Evolutionary conservation across 1,284 basidiomycete species (phyloP).

Genomic region (Cystobasidium sp.): DNA sequence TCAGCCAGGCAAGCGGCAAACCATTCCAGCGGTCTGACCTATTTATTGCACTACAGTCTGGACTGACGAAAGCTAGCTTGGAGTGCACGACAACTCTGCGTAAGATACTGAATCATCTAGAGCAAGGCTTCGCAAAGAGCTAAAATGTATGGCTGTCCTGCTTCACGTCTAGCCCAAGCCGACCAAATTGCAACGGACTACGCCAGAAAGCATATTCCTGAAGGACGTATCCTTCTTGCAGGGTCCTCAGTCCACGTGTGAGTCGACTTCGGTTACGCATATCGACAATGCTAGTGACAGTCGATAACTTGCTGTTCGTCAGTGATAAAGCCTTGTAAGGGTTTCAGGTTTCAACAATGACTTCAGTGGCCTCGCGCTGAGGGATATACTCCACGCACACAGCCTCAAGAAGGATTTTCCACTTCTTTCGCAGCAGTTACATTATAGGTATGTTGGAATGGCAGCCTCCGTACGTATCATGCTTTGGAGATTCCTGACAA

Average conservation of each 20-base stretch:
- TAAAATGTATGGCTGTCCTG: neutral
- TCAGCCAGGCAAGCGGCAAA: neutral
- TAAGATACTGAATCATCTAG: slow-evolving; percentile 8
- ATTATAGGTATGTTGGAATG: slow-evolving; percentile 19
- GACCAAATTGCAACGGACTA: slow-evolving; percentile 54
- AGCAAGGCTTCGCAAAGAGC: slow-evolving; percentile 44
- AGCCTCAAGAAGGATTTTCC: slow-evolving; percentile 42
- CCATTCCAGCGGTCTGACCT: neutral
- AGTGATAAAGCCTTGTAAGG: slow-evolving; percentile 39
- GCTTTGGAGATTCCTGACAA: no score
- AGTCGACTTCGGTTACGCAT: slow-evolving; percentile 53
- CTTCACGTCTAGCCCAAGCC: slow-evolving; percentile 12
- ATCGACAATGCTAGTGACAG: slow-evolving; percentile 32
- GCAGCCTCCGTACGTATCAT: neutral
- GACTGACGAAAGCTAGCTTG: slow-evolving; percentile 50
- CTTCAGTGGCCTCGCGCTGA: no score
- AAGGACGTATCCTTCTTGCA: slow-evolving; percentile 54
- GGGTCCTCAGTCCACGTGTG: slow-evolving; percentile 59
- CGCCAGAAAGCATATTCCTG: slow-evolving; percentile 54
- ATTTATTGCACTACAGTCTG: slow-evolving; percentile 43
- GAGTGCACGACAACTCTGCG: slow-evolving; percentile 45
- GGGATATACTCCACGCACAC: neutral
- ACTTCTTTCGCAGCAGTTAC: slow-evolving; percentile 9
- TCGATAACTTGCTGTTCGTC: neutral
- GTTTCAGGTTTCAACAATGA: neutral